phyloP scores from a whole-genome alignment of 768 basidiomycete genomes.

The Saitozyma podzolica region DNA sequence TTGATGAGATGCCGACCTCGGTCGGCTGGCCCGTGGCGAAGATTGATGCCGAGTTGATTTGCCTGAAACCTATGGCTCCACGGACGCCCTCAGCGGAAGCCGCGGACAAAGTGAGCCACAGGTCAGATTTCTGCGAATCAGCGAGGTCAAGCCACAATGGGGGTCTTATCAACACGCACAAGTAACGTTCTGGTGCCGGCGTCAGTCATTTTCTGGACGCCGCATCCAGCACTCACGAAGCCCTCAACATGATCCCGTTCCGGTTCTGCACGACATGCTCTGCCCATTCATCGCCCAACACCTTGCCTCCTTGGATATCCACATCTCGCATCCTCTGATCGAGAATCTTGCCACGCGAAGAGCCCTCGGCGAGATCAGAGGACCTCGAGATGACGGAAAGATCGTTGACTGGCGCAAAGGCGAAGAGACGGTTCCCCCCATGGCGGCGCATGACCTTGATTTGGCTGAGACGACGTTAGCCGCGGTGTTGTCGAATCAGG shows the following conservation, averaged over 20 bases:
- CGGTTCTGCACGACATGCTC: slow-evolving; percentile 93
- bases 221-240: slow-evolving; percentile 61
- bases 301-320: slow-evolving; percentile 72
- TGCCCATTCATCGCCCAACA: slow-evolving; percentile 92
- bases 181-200: slow-evolving; percentile 1
- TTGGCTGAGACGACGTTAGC: slow-evolving; percentile 60
- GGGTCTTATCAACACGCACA: slow-evolving; percentile 5
- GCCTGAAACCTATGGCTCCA: slow-evolving; percentile 94
- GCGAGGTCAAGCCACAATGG: not conserved
- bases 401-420: slow-evolving; percentile 91
- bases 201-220: not conserved
- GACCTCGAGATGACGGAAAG: slow-evolving; percentile 59
- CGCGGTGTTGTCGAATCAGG: not conserved
- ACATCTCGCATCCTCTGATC: slow-evolving; percentile 60
- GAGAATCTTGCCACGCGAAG: slow-evolving; percentile 62
- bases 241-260: slow-evolving; percentile 87
- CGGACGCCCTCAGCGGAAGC: slow-evolving; percentile 61
- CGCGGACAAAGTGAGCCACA: slow-evolving; percentile 64
- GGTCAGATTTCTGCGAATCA: slow-evolving; percentile 74
- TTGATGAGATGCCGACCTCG: slow-evolving; percentile 77
- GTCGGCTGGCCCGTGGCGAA: slow-evolving; percentile 95
- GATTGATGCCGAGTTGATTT: slow-evolving; percentile 73
- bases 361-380: slow-evolving; percentile 28
- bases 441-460: slow-evolving; percentile 80
- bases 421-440: slow-evolving; percentile 73